Evolutionary conservation across 176 grass and related monocot genomes (phyloP).

Genomic region (barley (Hordeum vulgare)): DNA sequence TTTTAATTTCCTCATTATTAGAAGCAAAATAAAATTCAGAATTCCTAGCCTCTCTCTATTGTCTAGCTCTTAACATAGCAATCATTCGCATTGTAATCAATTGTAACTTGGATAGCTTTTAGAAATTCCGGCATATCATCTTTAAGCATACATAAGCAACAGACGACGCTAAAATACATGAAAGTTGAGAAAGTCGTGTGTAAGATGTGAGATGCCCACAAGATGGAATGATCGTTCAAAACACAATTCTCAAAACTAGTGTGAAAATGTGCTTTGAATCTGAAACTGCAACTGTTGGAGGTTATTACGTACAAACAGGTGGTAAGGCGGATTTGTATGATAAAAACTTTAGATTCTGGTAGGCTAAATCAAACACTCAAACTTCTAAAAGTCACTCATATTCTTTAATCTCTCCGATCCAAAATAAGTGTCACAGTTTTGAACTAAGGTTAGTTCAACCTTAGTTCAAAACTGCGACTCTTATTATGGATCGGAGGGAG

Average conservation of each 20-base stretch:
- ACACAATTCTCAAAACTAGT: background rate
- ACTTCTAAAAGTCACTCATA: background rate
- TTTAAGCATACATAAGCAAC: background rate
- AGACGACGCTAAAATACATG: background rate
- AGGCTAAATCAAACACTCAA: conserved; percentile 2
- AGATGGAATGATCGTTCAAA: background rate
- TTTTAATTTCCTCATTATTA: too few species aligned
- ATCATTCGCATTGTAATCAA: too few species aligned
- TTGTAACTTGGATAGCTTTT: too few species aligned
- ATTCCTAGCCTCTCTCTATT: too few species aligned
- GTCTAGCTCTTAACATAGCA: too few species aligned
- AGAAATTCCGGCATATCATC: too few species aligned
- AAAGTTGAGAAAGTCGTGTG: background rate
- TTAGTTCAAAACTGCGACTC: too few species aligned
- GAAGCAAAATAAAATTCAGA: too few species aligned
- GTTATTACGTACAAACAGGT: background rate
- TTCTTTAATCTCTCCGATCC: too few species aligned
- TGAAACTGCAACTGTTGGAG: background rate
- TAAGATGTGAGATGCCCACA: background rate
- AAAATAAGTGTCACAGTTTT: too few species aligned
- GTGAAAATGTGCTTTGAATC: background rate
- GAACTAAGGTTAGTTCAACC: too few species aligned
- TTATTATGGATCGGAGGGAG: too few species aligned
- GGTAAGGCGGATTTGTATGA: background rate
- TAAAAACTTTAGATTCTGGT: background rate